phyloP scores from a whole-genome alignment of 495 filamentous ascomycete genomes.

The Cudoniella acicularis region DNA sequence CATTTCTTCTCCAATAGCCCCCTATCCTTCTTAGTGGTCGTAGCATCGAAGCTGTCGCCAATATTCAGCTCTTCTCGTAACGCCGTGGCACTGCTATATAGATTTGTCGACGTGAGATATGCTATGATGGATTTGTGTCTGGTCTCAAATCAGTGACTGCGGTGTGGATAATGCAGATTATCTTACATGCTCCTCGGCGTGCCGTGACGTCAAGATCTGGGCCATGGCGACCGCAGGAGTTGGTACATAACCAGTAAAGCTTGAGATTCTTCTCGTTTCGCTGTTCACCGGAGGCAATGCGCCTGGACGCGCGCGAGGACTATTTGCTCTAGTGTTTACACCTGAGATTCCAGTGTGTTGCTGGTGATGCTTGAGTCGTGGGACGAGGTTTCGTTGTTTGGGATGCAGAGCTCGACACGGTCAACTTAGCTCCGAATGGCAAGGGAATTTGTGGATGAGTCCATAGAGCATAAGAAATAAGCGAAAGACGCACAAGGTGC shows the following conservation, averaged over 20 bases:
- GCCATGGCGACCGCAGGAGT: conserved; percentile 51
- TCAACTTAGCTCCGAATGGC: not conserved
- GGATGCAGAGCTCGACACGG: not conserved
- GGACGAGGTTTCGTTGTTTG: not conserved
- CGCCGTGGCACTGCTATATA: conserved; percentile 62
- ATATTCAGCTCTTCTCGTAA: conserved; percentile 63
- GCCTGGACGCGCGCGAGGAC: not conserved
- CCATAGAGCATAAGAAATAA: not conserved
- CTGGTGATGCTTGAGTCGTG: not conserved
- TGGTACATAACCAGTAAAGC: not conserved
- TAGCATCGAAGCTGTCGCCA: conserved; percentile 66
- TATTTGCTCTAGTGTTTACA: not conserved
- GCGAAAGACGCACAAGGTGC: not conserved
- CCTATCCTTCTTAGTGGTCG: conserved; percentile 83
- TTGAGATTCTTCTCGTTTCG: not conserved
- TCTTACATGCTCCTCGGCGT: conserved; percentile 88
- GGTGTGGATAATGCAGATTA: not conserved
- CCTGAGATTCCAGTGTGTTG: not conserved
- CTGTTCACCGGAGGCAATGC: not conserved
- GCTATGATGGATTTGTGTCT: conserved; percentile 91
- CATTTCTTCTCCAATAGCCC: conserved; percentile 92
- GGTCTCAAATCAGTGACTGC: conserved; percentile 19
- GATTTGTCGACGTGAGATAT: conserved; percentile 70
- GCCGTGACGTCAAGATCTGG: conserved; percentile 70
- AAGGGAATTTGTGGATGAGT: not conserved